Percentiles rank a stretch among this genome's conserved stretches.
phyloP scores from a whole-genome alignment of 306 rosid species.

The Cucurbita pepo region DNA sequence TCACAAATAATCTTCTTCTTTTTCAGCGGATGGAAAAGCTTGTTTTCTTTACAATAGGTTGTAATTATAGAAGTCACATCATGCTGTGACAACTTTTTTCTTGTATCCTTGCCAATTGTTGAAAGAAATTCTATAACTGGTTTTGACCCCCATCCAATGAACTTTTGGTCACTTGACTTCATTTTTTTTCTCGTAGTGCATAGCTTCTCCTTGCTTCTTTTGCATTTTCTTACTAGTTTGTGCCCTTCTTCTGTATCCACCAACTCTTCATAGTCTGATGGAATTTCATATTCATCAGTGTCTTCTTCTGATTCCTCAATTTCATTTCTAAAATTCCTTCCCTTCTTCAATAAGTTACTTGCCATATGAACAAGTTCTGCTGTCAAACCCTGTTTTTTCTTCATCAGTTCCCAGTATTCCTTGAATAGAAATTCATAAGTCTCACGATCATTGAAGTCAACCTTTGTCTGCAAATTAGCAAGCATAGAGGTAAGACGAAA shows the following conservation, averaged over 20 bases:
- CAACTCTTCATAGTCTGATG: conserved; percentile 38
- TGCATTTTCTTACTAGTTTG: conserved; percentile 18
- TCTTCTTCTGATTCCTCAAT: conserved; percentile 29
- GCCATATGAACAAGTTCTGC: conserved; percentile 20
- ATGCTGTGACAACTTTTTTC: conserved; percentile 28
- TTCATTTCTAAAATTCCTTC: conserved; percentile 15
- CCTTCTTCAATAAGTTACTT: conserved; percentile 19
- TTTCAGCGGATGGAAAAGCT: conserved; percentile 42
- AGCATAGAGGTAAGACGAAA: background rate
- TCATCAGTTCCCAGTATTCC: conserved; percentile 38
- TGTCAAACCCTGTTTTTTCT: conserved; percentile 37
- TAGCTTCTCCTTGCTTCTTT: conserved; percentile 12
- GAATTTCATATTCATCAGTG: conserved; percentile 4
- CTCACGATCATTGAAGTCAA: conserved; percentile 38
- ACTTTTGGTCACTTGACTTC: conserved; percentile 32
- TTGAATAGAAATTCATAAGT: conserved; percentile 38
- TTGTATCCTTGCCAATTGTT: conserved; percentile 24
- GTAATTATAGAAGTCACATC: conserved; percentile 42
- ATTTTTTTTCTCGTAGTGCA: conserved; percentile 12
- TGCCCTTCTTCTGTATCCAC: conserved; percentile 11
- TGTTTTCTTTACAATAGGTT: conserved; percentile 41
- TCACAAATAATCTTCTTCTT: conserved; percentile 48
- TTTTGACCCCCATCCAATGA: conserved; percentile 64
- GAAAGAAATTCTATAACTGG: conserved; percentile 46
- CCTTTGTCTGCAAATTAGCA: conserved; percentile 20